A percentile compares a stretch with the other conserved stretches of the same genome.
Conservation (phyloP, 208 protist species). For the Wallacemonas sp. region DNA sequence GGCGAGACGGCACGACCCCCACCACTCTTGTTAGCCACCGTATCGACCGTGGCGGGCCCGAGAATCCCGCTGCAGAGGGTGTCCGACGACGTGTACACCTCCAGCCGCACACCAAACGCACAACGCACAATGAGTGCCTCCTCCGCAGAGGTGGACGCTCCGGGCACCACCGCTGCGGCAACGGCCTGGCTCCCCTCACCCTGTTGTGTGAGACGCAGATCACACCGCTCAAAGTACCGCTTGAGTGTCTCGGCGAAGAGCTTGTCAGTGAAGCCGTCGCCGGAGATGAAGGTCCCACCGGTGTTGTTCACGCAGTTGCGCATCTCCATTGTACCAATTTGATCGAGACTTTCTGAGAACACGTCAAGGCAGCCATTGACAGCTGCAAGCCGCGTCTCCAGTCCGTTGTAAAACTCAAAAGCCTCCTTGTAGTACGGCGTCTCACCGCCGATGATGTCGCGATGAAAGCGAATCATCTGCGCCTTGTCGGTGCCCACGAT, state of each 20-base stretch:
- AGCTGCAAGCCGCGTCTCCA: constrained; percentile 85
- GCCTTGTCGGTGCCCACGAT: constrained; percentile 88
- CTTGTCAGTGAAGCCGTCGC: constrained; percentile 92
- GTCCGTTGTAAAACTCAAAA: constrained; percentile 86
- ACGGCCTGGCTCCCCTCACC: background rate
- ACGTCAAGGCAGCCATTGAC: constrained; percentile 95
- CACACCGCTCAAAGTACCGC: constrained; percentile 76
- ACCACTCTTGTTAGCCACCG: constrained; percentile 31
- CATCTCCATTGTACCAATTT: constrained; percentile 97
- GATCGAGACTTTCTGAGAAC: constrained; percentile 97
- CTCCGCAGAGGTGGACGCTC: too few species aligned
- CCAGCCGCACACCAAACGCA: constrained; percentile 67
- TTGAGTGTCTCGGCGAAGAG: constrained; percentile 80
- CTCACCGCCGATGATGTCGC: constrained; percentile 93
- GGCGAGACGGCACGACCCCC: constrained; percentile 35
- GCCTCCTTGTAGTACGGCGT: constrained; percentile 72
- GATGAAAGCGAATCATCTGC: constrained; percentile 96
- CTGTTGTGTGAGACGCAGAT: constrained; percentile 26
- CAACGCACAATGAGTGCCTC: constrained; percentile 16
- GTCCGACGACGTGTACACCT: constrained; percentile 71
- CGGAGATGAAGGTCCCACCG: constrained; percentile 94
- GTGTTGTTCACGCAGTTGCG: constrained; percentile 84
- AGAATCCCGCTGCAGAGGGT: constrained; percentile 70
- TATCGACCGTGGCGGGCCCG: constrained; percentile 64
- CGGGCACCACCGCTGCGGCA: background rate